A percentile compares a stretch with the other conserved stretches of the same genome.
Evolutionary conservation across 176 grass and related monocot genomes (phyloP).

Genomic region (Ensete ventricosum): DNA sequence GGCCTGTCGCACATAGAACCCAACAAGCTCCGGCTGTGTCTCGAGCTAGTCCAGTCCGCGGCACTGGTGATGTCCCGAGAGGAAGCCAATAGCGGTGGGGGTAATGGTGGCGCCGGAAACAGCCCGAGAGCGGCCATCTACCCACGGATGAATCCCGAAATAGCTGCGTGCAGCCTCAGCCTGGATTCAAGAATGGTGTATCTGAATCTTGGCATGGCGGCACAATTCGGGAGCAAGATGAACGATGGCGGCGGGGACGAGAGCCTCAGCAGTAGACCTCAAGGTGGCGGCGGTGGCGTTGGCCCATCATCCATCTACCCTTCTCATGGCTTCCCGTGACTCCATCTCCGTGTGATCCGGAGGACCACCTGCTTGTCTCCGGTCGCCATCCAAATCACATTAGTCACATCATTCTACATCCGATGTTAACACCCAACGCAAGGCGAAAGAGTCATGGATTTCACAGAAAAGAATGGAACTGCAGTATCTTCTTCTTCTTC

Average conservation of each 20-base stretch:
- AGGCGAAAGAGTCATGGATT: not conserved
- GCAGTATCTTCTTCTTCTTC: too few species aligned
- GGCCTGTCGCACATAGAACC: conserved; percentile 89
- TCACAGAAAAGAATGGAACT: not conserved
- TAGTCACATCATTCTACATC: not conserved
- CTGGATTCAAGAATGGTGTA: conserved; percentile 97
- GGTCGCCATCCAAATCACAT: conserved; percentile 31
- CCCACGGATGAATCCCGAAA: conserved; percentile 38
- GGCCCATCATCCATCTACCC: conserved; percentile 61
- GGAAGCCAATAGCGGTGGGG: conserved; percentile 41
- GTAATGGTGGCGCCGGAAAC: not conserved
- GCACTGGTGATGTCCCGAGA: conserved; percentile 94
- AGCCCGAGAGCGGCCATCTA: conserved; percentile 18
- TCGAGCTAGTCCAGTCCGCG: conserved; percentile 93
- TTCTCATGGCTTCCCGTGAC: conserved; percentile 76
- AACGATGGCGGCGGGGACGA: conserved; percentile 41
- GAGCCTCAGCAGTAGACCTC: conserved; percentile 42
- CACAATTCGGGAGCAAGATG: conserved; percentile 65
- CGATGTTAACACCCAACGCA: not conserved
- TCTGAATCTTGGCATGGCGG: conserved; percentile 88
- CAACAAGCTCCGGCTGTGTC: conserved; percentile 93
- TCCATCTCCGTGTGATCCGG: conserved; percentile 64
- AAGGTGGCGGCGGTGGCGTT: conserved; percentile 16
- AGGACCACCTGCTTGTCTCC: not conserved
- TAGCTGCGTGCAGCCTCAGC: conserved; percentile 55